Percentiles rank a stretch among this genome's conserved stretches.
These are phyloP conservation scores for Solanum chmielewskii DNA, from an alignment of 257 asterid species.

Conservation along the genomic window DNA sequence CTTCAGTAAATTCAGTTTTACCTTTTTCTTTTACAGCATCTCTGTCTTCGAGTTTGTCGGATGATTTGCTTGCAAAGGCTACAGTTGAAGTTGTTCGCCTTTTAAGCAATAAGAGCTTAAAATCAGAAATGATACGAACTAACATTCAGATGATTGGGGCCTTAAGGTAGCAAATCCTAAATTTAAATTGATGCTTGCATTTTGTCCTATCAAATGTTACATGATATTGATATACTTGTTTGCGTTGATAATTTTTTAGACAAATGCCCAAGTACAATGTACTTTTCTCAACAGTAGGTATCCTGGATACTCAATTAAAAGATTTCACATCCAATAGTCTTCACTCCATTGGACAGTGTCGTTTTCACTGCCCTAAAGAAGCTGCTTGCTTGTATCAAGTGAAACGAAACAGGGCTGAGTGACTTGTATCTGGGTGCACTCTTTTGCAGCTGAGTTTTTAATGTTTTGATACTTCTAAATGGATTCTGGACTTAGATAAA, in stretches of 20 bases:
- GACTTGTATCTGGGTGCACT: not conserved
- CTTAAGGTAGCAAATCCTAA: conserved; percentile 43
- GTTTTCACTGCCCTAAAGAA: not conserved
- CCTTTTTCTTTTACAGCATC: conserved; percentile 51
- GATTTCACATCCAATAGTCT: not conserved
- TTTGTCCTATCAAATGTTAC: not conserved
- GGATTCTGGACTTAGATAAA: not conserved
- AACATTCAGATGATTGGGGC: conserved; percentile 99
- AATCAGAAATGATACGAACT: conserved; percentile 85
- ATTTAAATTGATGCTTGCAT: not conserved
- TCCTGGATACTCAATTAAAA: not conserved
- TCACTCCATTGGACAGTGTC: not conserved
- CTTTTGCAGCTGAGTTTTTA: not conserved
- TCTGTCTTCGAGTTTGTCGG: conserved; percentile 93
- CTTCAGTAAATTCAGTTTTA: not conserved
- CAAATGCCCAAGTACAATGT: not conserved
- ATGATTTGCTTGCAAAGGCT: conserved; percentile 88
- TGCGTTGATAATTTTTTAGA: not conserved
- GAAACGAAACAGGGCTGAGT: not conserved
- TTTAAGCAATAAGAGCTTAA: conserved; percentile 46
- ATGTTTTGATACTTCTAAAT: not conserved
- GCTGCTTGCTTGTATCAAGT: not conserved
- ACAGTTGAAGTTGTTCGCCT: conserved; percentile 72
- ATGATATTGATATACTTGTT: not conserved
- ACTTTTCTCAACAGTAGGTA: not conserved